These are phyloP conservation scores for Luvunga scandens DNA, from an alignment of 345 rosid species.

Conservation along the genomic window DNA sequence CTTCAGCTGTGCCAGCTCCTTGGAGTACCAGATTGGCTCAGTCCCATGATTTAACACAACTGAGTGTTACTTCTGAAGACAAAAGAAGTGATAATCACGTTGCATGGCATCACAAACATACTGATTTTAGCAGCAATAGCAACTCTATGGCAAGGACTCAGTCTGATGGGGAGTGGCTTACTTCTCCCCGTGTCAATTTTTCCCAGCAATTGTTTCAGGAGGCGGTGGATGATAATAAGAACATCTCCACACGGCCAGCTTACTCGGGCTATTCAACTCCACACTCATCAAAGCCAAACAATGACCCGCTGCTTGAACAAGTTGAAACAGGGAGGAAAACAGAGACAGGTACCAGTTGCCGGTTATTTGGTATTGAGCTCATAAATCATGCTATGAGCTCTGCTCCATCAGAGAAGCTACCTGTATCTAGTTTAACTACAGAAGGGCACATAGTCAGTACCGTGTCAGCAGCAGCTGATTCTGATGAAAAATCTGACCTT, in stretches of 20 bases:
- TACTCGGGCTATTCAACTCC: constrained; percentile 37
- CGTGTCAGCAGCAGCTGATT: constrained; percentile 28
- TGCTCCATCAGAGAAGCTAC: constrained; percentile 34
- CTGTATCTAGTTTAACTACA: constrained; percentile 28
- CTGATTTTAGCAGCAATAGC: constrained; percentile 35
- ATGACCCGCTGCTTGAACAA: constrained; percentile 36
- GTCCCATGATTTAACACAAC: constrained; percentile 49
- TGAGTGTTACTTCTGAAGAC: constrained; percentile 41
- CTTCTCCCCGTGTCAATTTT: constrained; percentile 43
- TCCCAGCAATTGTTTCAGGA: constrained; percentile 48
- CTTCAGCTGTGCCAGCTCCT: constrained; percentile 48
- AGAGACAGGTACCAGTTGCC: constrained; percentile 43
- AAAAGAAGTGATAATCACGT: constrained; percentile 42
- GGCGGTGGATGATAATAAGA: constrained; percentile 50
- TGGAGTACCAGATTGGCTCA: constrained; percentile 57
- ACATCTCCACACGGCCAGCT: constrained; percentile 43
- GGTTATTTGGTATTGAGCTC: constrained; percentile 80
- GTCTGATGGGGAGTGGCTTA: constrained; percentile 49
- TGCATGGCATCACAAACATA: constrained; percentile 47
- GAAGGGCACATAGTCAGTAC: constrained; percentile 32
- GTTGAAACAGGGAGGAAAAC: constrained; percentile 46
- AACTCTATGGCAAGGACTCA: constrained; percentile 37
- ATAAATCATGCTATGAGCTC: constrained; percentile 38
- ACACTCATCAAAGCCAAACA: constrained; percentile 33
- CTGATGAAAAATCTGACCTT: constrained; percentile 54